These are phyloP conservation scores for Diutina siamensis DNA, from an alignment of 1,139 yeast genomes.

Conservation along the genomic window DNA sequence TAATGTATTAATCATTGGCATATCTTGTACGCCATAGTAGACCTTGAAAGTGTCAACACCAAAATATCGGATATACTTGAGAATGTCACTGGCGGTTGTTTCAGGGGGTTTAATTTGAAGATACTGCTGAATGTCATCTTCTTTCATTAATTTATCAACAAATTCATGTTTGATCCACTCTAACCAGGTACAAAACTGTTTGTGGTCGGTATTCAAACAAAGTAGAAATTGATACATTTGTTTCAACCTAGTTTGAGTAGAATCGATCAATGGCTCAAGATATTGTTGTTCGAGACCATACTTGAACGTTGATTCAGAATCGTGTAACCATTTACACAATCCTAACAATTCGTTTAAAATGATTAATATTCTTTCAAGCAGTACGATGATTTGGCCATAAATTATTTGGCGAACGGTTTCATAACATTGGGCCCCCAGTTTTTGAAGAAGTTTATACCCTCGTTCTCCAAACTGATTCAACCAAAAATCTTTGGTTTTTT, in stretches of 20 bases:
- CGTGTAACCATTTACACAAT: background rate
- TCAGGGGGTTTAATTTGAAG: background rate
- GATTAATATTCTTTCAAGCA: background rate
- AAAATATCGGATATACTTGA: background rate
- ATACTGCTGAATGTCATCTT: background rate
- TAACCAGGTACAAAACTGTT: background rate
- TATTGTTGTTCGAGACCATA: background rate
- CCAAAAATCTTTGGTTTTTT: conserved; percentile 28
- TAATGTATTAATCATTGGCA: background rate
- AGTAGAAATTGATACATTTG: background rate
- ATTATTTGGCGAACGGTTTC: background rate
- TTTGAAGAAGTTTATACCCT: conserved; percentile 50
- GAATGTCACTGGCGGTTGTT: background rate
- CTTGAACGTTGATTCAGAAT: background rate
- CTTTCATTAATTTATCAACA: conserved; percentile 1
- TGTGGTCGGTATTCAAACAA: background rate
- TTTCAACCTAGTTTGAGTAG: background rate
- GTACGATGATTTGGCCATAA: background rate
- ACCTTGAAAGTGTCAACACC: background rate
- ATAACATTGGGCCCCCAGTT: conserved; percentile 23
- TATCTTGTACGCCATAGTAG: background rate
- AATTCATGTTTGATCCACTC: conserved; percentile 3
- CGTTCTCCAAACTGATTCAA: conserved; percentile 52
- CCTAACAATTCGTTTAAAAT: background rate
- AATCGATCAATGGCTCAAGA: background rate